A percentile compares a stretch with the other conserved stretches of the same genome.
Evolutionary conservation across 441 rosid species (phyloP).

Genomic region (Manihot esculenta): DNA sequence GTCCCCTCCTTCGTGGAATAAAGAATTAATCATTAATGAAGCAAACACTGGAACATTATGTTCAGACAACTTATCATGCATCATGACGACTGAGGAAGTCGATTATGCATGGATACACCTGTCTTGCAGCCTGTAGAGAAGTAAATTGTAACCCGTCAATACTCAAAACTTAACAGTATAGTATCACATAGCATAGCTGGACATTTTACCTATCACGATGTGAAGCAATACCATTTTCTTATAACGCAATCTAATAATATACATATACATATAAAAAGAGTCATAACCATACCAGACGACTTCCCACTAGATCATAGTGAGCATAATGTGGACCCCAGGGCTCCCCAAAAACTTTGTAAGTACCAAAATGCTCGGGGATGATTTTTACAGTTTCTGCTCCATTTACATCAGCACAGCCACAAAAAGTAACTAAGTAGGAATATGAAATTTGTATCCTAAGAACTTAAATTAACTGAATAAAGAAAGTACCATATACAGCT

Average conservation of each 20-base stretch:
- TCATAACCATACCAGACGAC: slow-evolving; percentile 46
- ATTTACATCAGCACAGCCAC: slow-evolving; percentile 8
- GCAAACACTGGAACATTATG: neutral
- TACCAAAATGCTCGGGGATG: slow-evolving; percentile 60
- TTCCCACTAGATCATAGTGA: slow-evolving; percentile 72
- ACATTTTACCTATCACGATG: too few species aligned
- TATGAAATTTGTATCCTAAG: neutral
- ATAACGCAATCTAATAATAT: too few species aligned
- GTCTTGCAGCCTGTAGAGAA: slow-evolving; percentile 62
- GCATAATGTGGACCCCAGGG: slow-evolving; percentile 70
- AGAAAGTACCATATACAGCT: slow-evolving; percentile 46
- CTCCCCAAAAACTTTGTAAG: slow-evolving; percentile 67
- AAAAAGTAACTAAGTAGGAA: slow-evolving; percentile 17
- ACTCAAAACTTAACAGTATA: neutral
- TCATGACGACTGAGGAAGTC: slow-evolving; percentile 61
- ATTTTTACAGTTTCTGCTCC: slow-evolving; percentile 66
- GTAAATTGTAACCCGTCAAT: slow-evolving; percentile 4
- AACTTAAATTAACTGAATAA: neutral
- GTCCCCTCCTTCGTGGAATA: neutral
- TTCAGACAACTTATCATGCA: slow-evolving; percentile 6
- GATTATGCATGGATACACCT: slow-evolving; percentile 76
- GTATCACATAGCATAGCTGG: too few species aligned
- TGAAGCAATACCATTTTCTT: too few species aligned
- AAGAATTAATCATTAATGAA: neutral
- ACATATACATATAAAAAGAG: too few species aligned